Evolutionary conservation across 331 rosid genomes (phyloP).

Genomic region (Acacia concinna): DNA sequence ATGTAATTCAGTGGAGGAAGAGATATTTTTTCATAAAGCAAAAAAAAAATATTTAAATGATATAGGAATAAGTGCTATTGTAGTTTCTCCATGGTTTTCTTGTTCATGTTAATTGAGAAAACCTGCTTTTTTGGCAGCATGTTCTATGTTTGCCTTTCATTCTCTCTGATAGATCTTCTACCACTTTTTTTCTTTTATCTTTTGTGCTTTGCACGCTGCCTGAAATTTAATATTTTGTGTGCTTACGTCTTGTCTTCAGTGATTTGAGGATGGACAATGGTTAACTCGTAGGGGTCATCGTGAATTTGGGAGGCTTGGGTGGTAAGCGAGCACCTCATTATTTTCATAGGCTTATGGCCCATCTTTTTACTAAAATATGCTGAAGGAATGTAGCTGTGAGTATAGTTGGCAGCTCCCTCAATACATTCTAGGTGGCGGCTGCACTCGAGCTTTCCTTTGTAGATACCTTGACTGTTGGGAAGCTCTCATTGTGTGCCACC

Average conservation of each 20-base stretch:
- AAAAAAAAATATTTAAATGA: conserved; percentile 8
- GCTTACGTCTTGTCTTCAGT: conserved; percentile 32
- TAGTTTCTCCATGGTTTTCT: neutral
- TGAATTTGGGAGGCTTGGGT: conserved; percentile 43
- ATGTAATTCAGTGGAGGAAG: conserved; percentile 16
- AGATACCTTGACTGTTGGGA: conserved; percentile 41
- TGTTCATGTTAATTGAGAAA: neutral
- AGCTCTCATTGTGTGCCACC: conserved; percentile 39
- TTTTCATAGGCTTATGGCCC: conserved; percentile 33
- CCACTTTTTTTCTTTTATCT: neutral
- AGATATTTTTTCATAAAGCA: conserved; percentile 1
- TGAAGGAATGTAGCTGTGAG: conserved; percentile 34
- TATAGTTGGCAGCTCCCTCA: conserved; percentile 35
- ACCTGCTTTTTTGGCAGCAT: conserved; percentile 1
- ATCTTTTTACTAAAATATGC: conserved; percentile 43
- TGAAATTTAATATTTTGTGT: neutral
- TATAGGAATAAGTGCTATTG: conserved; percentile 8
- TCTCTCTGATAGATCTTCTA: neutral
- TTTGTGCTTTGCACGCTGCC: neutral
- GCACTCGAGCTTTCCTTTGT: conserved; percentile 40
- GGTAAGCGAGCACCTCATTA: conserved; percentile 51
- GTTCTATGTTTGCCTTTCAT: neutral
- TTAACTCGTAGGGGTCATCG: conserved; percentile 30
- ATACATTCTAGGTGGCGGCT: conserved; percentile 42
- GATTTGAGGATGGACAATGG: conserved; percentile 32